Evolutionary conservation across 345 rosid species (phyloP), one percentile per base, ranked within the genome.

Genomic region (Eucalyptus tenuipes): DNA sequence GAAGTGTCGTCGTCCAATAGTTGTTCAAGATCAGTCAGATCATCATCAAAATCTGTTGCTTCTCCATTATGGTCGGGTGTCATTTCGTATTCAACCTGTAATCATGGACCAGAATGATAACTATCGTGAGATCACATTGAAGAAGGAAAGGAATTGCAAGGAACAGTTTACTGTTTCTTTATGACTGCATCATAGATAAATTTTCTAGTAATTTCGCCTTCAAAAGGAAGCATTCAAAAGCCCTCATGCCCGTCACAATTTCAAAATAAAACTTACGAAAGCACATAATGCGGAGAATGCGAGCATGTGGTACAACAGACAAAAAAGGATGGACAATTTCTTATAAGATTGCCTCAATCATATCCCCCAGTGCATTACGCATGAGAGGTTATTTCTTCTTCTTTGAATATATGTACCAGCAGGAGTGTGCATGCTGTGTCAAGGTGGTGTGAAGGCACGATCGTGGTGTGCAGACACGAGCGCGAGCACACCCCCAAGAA

Each of bases 21-120:
- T 81, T 93, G 92, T 85, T 92, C 97, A 49, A 95, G 89, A 91
- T 95, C 97, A 33, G 94, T 91, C 87, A 93, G 89, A 90, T 93
- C 93, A 71, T 94, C 95, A 82, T 92, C 95, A 85, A 94, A 90
- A 88, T 91, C 94, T 5, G 75, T 85, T 75, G 92, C 88, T 87
- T 89, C 94, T 87, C 90, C 94, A 25, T 94, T 61, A 47, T 86
- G 86, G 87, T 85, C 91, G 82, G 89, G 92, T 86, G 87, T 49
- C 25, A 88, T 88, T 17, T 90, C 91, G 33, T n/a, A 27, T 59
- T 88, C 64, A 71, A 91, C 93, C 98, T 94, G 92, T 79, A 89
- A 81, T 66, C 53, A 82, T 45, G 42, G 52, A 50, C 86, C 45
- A 71, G 81, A 53, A 84, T 7, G 18, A 15, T 75, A 75, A 75